A percentile compares a stretch with the other conserved stretches of the same genome.
Conservation (phyloP, 306 rosid species). For the Fragaria nilgerrensis region DNA sequence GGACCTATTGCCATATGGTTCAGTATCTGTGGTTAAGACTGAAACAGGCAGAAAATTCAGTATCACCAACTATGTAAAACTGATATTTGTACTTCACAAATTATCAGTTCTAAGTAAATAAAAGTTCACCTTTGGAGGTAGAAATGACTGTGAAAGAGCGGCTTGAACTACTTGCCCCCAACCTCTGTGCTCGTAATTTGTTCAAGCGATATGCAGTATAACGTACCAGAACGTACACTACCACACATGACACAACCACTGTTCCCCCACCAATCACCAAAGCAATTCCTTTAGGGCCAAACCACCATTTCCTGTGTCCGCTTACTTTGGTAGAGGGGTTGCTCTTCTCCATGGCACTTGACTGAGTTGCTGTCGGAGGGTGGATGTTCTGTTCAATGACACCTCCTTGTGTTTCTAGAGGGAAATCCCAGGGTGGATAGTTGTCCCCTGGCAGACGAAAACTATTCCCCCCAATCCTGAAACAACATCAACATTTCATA, state of each 20-base stretch:
- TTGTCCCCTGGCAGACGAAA: slow-evolving; percentile 45
- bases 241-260: slow-evolving; percentile 57
- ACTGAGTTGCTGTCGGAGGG: slow-evolving; percentile 61
- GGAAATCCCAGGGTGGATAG: slow-evolving; percentile 83
- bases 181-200: too few species aligned
- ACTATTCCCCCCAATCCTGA: slow-evolving; percentile 80
- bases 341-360: slow-evolving; percentile 76
- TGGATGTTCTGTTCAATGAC: slow-evolving; percentile 43
- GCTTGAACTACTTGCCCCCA: too few species aligned
- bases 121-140: too few species aligned
- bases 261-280: slow-evolving; percentile 67
- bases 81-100: too few species aligned
- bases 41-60: too few species aligned
- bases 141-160: too few species aligned
- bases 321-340: slow-evolving; percentile 34
- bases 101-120: too few species aligned
- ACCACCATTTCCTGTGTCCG: slow-evolving; percentile 46
- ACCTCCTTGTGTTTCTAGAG: slow-evolving; percentile 39
- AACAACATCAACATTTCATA: slow-evolving; percentile 10
- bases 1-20: too few species aligned
- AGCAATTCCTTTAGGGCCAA: slow-evolving; percentile 72
- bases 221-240: slow-evolving; percentile 33
- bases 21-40: too few species aligned
- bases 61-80: too few species aligned
- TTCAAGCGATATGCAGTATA: too few species aligned